A percentile compares a stretch with the other conserved stretches of the same genome.
Evolutionary conservation across 306 rosid species (phyloP).

Genomic region (Vigna mungo): DNA sequence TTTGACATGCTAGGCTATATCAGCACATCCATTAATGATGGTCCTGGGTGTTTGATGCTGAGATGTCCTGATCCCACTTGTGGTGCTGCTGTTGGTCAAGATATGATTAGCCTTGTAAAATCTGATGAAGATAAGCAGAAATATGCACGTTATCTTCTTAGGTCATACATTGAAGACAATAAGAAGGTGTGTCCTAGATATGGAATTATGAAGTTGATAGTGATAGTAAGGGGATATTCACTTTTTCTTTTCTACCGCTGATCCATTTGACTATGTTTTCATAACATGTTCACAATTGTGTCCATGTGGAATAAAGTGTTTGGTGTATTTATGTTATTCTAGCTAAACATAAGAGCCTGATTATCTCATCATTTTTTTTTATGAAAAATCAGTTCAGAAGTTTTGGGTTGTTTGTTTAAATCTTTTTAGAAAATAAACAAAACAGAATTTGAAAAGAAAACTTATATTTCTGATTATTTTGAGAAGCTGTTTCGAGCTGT

Average conservation of each 20-base stretch:
- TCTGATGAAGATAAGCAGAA: conserved; percentile 60
- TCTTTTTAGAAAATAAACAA: neutral
- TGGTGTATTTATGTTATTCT: neutral
- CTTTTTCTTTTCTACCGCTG: conserved; percentile 10
- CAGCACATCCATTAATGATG: conserved; percentile 72
- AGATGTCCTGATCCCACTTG: conserved; percentile 87
- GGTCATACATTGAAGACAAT: conserved; percentile 80
- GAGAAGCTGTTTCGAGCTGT: neutral
- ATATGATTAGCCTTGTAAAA: conserved; percentile 61
- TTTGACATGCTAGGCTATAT: conserved; percentile 57
- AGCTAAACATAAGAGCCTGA: neutral
- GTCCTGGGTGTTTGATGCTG: conserved; percentile 83
- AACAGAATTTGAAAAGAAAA: neutral
- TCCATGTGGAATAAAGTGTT: conserved; percentile 28
- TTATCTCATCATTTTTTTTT: neutral
- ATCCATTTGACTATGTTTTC: conserved; percentile 20
- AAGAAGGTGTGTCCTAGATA: conserved; percentile 58
- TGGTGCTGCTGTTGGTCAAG: conserved; percentile 75
- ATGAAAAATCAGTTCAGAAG: neutral
- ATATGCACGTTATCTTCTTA: conserved; percentile 69
- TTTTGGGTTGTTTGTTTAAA: neutral
- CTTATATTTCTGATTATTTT: neutral
- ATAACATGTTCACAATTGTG: conserved; percentile 7
- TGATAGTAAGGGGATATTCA: neutral
- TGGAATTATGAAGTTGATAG: conserved; percentile 18